phyloP scores from a whole-genome alignment of 257 asterid genomes.

The Plantago major region DNA sequence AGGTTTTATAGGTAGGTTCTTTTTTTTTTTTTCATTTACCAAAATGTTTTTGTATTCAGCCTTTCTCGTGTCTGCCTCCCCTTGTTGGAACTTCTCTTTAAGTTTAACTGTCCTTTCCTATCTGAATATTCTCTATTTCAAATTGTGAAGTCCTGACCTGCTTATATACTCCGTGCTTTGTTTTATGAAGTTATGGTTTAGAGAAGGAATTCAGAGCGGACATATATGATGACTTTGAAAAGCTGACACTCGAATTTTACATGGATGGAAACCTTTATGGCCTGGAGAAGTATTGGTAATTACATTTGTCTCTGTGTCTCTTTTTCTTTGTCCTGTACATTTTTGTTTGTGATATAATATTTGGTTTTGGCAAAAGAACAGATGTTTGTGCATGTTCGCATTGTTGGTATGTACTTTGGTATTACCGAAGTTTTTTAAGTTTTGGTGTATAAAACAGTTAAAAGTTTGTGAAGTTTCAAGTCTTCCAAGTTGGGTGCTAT shows the following conservation, averaged over 20 bases:
- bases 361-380: neutral
- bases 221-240: constrained; percentile 73
- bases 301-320: neutral
- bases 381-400: neutral
- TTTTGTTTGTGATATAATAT: neutral
- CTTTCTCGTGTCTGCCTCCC: neutral
- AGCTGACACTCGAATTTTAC: constrained; percentile 63
- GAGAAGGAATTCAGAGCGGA: constrained; percentile 77
- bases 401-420: too few species aligned
- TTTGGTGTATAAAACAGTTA: too few species aligned
- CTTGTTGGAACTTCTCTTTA: constrained; percentile 8
- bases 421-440: too few species aligned
- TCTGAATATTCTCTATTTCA: neutral
- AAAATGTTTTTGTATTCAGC: neutral
- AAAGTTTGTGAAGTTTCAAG: too few species aligned
- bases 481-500: too few species aligned
- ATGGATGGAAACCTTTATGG: constrained; percentile 76
- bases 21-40: neutral
- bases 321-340: neutral
- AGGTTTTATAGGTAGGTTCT: constrained; percentile 76
- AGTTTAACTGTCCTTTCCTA: constrained; percentile 2
- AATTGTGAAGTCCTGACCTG: neutral
- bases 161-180: neutral
- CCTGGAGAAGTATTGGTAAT: constrained; percentile 87
- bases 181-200: constrained; percentile 67